Evolutionary conservation across 2,329 filamentous ascomycete genomes (phyloP).

Genomic region (Fusarium illudens): DNA sequence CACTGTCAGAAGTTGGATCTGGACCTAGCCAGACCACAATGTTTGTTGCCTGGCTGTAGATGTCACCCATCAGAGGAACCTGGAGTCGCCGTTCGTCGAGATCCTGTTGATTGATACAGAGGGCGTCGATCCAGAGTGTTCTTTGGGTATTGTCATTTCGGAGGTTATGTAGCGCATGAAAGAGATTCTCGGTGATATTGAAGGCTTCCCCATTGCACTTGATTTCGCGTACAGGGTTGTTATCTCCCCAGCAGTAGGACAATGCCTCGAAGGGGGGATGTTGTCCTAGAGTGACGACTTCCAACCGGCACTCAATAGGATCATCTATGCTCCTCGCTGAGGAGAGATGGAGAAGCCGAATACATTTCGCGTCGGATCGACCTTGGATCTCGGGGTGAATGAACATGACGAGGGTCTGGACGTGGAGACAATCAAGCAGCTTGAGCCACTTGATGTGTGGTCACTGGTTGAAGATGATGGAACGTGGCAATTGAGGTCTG

Average conservation of each 20-base stretch:
- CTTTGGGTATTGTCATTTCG: neutral
- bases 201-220: neutral
- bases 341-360: neutral
- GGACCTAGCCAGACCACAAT: neutral
- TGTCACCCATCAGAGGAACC: neutral
- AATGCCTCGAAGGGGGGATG: neutral
- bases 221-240: neutral
- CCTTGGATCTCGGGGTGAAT: neutral
- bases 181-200: neutral
- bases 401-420: neutral
- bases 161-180: neutral
- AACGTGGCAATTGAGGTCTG: neutral
- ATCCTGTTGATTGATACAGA: neutral
- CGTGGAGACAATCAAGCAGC: neutral
- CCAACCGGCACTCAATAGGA: neutral
- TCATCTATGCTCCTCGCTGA: neutral
- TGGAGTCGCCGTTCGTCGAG: neutral
- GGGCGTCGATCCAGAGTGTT: conserved; percentile 1
- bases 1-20: neutral
- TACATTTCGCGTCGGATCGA: neutral
- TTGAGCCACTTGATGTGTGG: neutral
- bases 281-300: neutral
- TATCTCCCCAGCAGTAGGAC: conserved; percentile 2
- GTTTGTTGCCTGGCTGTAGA: neutral
- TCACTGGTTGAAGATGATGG: neutral